A percentile compares a stretch with the other conserved stretches of the same genome.
Evolutionary conservation across 2,329 filamentous ascomycete species (phyloP).

Genomic region (Calonectria leucothoes): DNA sequence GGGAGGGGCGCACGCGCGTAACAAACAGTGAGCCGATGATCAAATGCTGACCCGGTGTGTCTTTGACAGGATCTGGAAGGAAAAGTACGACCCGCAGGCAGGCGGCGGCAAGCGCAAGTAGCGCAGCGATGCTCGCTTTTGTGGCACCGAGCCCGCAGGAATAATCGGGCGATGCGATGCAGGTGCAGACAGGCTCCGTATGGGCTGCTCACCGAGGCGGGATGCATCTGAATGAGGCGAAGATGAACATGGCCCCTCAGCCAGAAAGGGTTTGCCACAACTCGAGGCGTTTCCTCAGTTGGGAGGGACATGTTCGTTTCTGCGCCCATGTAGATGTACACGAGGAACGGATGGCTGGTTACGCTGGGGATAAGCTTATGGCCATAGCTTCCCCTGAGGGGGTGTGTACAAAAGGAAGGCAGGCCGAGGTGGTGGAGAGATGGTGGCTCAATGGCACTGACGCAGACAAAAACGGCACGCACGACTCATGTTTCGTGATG

Average conservation of each 20-base stretch:
- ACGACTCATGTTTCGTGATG: conserved; percentile 8
- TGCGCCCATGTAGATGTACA: background rate
- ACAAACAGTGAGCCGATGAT: background rate
- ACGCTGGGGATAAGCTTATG: background rate
- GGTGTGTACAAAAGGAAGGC: conserved; percentile 3
- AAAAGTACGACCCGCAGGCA: conserved; percentile 79
- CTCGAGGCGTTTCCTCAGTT: background rate
- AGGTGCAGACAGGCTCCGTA: background rate
- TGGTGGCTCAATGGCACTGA: conserved; percentile 3
- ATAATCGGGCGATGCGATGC: conserved; percentile 11
- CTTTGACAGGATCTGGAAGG: conserved; percentile 92
- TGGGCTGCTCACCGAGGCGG: conserved; percentile 4
- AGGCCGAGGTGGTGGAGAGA: background rate
- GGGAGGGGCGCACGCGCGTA: background rate
- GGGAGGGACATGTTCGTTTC: background rate
- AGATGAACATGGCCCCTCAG: background rate
- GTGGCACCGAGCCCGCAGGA: conserved; percentile 21
- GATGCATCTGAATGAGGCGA: conserved; percentile 11
- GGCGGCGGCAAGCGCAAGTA: conserved; percentile 55
- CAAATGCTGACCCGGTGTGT: conserved; percentile 31
- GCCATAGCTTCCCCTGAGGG: background rate
- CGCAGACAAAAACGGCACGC: background rate
- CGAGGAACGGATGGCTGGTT: background rate
- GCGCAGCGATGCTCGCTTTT: conserved; percentile 24
- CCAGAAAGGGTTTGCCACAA: conserved; percentile 5